Evolutionary conservation across 2,329 filamentous ascomycete genomes (phyloP).

Genomic region (Botrytis tulipae): DNA sequence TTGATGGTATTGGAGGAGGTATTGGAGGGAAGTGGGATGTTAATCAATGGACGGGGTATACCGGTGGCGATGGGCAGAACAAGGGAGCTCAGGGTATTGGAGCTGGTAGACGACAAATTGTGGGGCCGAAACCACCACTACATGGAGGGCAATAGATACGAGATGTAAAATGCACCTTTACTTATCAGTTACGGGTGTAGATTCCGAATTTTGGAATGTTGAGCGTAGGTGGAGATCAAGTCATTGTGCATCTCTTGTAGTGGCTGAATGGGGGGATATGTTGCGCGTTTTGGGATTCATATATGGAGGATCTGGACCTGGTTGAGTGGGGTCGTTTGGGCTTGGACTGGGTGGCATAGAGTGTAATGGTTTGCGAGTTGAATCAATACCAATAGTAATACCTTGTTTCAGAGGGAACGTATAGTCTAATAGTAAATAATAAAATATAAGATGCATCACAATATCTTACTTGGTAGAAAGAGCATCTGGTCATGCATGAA

Average conservation of each 20-base stretch:
- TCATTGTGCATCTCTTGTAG: neutral
- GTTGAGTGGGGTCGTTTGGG: neutral
- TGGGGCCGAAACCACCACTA: conserved; percentile 67
- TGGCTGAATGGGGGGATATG: neutral
- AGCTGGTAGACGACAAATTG: conserved; percentile 71
- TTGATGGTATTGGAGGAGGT: conserved; percentile 65
- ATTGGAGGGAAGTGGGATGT: conserved; percentile 67
- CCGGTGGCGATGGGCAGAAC: conserved; percentile 74
- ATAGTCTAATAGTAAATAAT: conserved; percentile 8
- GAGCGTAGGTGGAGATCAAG: neutral
- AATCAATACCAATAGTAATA: conserved; percentile 5
- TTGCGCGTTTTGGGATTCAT: conserved; percentile 11
- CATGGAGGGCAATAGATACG: neutral
- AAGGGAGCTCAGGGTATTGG: conserved; percentile 64
- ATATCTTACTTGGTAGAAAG: neutral
- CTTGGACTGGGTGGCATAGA: neutral
- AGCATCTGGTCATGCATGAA: neutral
- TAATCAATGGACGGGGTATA: conserved; percentile 60
- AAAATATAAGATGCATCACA: neutral
- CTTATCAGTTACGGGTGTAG: neutral
- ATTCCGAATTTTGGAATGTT: neutral
- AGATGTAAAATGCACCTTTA: neutral
- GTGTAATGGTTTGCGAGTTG: neutral
- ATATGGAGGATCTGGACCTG: neutral
- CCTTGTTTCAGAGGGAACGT: neutral